phyloP scores from a whole-genome alignment of 2,329 filamentous ascomycete genomes.

The Verticillium zaregamsianum region DNA sequence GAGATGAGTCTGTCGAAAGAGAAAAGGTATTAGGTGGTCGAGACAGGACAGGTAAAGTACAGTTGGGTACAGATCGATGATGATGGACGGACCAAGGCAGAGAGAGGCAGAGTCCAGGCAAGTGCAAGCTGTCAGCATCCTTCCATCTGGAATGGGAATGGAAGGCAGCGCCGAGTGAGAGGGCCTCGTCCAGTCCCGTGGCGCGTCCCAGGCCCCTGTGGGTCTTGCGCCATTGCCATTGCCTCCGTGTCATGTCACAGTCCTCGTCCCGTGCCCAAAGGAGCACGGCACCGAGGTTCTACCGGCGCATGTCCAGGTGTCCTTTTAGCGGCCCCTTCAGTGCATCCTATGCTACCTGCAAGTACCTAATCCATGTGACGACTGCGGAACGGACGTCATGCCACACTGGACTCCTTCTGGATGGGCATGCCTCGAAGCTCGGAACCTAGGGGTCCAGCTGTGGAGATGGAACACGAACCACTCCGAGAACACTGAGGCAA shows the following conservation, averaged over 20 bases:
- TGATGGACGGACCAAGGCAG: background rate
- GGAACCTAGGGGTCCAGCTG: no score
- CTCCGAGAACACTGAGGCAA: no score
- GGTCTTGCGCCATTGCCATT: background rate
- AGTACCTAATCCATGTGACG: background rate
- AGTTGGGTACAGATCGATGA: background rate
- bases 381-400: background rate
- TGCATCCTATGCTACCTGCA: background rate
- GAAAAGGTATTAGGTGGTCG: background rate
- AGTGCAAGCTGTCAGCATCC: background rate
- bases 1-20: background rate
- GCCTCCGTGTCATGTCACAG: background rate
- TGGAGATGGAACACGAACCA: no score
- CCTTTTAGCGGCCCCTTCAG: background rate
- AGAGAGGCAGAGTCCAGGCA: background rate
- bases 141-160: background rate
- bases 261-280: slow-evolving; percentile 13
- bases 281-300: slow-evolving; percentile 10
- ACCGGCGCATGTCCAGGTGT: slow-evolving; percentile 1
- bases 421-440: background rate
- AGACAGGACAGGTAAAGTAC: background rate
- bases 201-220: background rate
- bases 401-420: background rate
- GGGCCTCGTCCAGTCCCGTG: background rate
- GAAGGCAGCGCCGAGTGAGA: background rate